phyloP scores from a whole-genome alignment of 306 rosid genomes.

The Spatholobus suberectus region DNA sequence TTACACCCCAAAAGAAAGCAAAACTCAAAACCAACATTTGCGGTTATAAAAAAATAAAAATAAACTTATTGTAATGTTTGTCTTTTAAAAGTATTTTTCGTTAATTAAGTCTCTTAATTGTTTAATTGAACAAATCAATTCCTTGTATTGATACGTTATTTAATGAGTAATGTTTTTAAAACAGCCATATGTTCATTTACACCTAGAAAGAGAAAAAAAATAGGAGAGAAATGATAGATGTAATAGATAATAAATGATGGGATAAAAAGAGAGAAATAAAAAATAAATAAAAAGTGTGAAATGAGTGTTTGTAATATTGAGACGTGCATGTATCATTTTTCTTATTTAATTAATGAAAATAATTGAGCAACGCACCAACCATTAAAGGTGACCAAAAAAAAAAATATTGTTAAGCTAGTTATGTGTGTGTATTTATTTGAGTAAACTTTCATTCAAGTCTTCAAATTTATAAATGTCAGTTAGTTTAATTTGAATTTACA shows the following conservation, averaged over 20 bases:
- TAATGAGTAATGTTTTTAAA: background rate
- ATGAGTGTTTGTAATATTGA: background rate
- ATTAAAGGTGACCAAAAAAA: background rate
- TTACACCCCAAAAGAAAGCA: conserved; percentile 14
- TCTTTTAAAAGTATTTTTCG: background rate
- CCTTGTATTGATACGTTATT: background rate
- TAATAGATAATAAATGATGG: background rate
- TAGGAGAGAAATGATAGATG: background rate
- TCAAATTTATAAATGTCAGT: background rate
- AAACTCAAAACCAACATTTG: conserved; percentile 30
- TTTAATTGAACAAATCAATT: background rate
- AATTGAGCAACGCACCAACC: background rate
- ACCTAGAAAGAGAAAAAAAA: background rate
- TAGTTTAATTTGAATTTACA: background rate
- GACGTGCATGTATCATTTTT: background rate
- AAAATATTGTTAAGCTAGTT: background rate
- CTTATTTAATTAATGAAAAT: no score
- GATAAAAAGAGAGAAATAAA: background rate
- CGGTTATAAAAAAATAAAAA: background rate
- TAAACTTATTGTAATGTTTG: background rate
- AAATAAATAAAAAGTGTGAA: background rate
- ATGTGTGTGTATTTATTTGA: background rate
- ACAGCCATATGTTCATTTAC: no score
- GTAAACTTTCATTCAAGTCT: background rate
- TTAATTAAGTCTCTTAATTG: background rate